These are phyloP conservation scores for Paraconiothyrium sp. DNA, from an alignment of 2,329 filamentous ascomycete species.

Conservation along the genomic window DNA sequence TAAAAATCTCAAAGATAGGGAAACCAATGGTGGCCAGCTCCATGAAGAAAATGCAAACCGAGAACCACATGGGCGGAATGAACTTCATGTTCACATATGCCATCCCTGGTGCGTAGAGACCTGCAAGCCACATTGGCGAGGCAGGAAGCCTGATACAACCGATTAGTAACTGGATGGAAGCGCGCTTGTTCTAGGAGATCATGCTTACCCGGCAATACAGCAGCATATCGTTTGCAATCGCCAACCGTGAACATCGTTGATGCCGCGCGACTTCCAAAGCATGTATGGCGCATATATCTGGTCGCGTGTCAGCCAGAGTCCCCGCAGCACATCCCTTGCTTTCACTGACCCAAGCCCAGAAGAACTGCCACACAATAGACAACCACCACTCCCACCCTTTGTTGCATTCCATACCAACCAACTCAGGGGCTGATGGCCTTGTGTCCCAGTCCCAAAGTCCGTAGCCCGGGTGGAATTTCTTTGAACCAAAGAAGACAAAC, in stretches of 20 bases:
- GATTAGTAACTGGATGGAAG: conserved; percentile 13
- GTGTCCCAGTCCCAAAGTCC: conserved; percentile 43
- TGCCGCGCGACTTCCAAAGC: conserved; percentile 45
- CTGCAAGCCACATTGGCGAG: conserved; percentile 46
- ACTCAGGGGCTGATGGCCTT: conserved; percentile 34
- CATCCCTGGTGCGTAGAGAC: conserved; percentile 44
- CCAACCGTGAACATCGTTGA: conserved; percentile 47
- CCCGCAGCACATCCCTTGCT: neutral
- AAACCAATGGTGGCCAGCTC: conserved; percentile 43
- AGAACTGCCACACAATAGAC: conserved; percentile 48
- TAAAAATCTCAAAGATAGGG: conserved; percentile 42
- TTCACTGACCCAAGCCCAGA: conserved; percentile 39
- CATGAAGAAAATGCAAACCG: conserved; percentile 44
- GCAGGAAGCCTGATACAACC: conserved; percentile 37
- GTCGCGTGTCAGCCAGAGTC: neutral
- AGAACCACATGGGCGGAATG: conserved; percentile 42
- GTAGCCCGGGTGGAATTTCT: conserved; percentile 45
- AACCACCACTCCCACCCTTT: conserved; percentile 51
- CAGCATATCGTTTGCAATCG: conserved; percentile 45
- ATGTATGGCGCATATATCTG: conserved; percentile 46
- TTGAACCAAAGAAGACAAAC: conserved; percentile 43
- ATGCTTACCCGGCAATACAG: conserved; percentile 43
- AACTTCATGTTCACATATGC: conserved; percentile 34
- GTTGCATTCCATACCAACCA: conserved; percentile 33
- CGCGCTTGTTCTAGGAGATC: neutral